These are phyloP conservation scores for Aspergillus alliaceus DNA, from an alignment of 2,329 filamentous ascomycete genomes.

Conservation along the genomic window DNA sequence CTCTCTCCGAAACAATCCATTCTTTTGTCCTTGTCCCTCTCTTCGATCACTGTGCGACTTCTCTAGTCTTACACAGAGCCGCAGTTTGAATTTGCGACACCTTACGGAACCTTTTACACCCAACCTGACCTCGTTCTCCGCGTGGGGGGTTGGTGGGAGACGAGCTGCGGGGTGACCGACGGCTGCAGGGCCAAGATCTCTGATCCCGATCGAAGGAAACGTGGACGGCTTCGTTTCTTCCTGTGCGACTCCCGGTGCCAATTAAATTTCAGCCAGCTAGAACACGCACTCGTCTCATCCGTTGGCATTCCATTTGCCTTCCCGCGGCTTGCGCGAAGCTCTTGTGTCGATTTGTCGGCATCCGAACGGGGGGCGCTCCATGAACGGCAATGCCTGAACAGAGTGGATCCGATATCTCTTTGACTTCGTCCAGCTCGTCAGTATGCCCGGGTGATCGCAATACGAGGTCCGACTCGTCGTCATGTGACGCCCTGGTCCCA, in stretches of 20 bases:
- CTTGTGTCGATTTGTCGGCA: background rate
- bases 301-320: background rate
- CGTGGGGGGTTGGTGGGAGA: slow-evolving; percentile 17
- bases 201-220: slow-evolving; percentile 20
- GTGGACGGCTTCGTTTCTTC: slow-evolving; percentile 13
- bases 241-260: slow-evolving; percentile 14
- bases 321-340: slow-evolving; percentile 10
- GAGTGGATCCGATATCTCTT: slow-evolving; percentile 11
- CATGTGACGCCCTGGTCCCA: slow-evolving; percentile 5
- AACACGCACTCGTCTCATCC: slow-evolving; percentile 1
- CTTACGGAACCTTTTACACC: background rate
- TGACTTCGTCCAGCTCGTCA: slow-evolving; percentile 8
- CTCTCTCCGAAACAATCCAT: background rate
- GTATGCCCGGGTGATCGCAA: slow-evolving; percentile 10
- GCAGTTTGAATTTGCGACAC: slow-evolving; percentile 3
- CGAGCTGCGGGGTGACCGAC: slow-evolving; percentile 21
- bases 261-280: slow-evolving; percentile 6
- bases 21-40: background rate
- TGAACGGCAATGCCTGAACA: slow-evolving; percentile 15
- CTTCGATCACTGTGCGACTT: background rate
- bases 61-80: slow-evolving; percentile 5
- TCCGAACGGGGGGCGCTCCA: slow-evolving; percentile 10
- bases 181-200: slow-evolving; percentile 21
- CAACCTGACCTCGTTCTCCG: slow-evolving; percentile 6
- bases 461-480: slow-evolving; percentile 9